phyloP scores from a whole-genome alignment of 352 stramenopile species.

The Globisporangium polare region DNA sequence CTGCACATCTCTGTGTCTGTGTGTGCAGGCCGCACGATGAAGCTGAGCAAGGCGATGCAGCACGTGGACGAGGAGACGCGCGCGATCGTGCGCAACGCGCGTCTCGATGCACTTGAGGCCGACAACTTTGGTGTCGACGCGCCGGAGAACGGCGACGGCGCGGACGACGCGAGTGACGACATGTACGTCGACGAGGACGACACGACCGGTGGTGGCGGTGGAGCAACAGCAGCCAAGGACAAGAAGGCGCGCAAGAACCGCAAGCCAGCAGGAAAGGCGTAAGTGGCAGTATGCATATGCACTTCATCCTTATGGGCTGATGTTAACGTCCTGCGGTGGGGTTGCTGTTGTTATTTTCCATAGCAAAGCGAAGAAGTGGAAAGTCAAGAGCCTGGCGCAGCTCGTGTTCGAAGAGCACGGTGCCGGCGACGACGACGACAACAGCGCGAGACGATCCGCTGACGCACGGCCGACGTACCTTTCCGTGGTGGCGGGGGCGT shows the following conservation, averaged over 20 bases:
- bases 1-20: not conserved
- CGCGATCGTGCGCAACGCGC: conserved; percentile 76
- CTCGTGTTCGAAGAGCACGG: conserved; percentile 83
- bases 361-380: conserved; percentile 45
- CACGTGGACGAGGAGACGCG: conserved; percentile 82
- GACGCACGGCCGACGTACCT: conserved; percentile 60
- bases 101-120: conserved; percentile 84
- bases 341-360: not conserved
- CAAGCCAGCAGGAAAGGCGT: conserved; percentile 7
- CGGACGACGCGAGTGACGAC: conserved; percentile 43
- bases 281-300: not conserved
- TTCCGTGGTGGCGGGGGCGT: conserved; percentile 54
- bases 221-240: conserved; percentile 12
- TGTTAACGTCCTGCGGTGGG: not conserved
- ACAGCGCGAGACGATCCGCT: not conserved
- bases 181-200: conserved; percentile 74
- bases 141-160: conserved; percentile 41
- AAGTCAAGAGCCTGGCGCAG: conserved; percentile 87
- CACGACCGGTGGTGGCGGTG: not conserved
- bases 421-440: not conserved
- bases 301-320: not conserved
- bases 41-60: conserved; percentile 80
- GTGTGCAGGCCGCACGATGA: conserved; percentile 54
- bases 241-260: conserved; percentile 41
- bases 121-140: conserved; percentile 84